Base-by-base conservation (phyloP, 129 eudicot genomes). In the Lonicera japonica region DNA sequence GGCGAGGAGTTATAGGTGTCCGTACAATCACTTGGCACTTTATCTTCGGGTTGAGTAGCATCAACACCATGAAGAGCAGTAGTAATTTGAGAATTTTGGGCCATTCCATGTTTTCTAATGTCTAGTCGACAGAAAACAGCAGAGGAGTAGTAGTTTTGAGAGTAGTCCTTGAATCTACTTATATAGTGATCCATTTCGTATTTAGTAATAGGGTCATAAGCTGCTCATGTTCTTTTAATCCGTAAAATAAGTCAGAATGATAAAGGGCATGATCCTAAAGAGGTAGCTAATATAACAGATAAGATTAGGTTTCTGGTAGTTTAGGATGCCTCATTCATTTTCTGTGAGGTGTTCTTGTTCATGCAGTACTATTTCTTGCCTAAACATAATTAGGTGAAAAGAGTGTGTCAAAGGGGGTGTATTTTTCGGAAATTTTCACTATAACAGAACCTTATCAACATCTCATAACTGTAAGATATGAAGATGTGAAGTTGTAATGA, bases 191-290 rank as follows among this genome's bases (percentile, higher is more conserved):
- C 29, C 40, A 47, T 47, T 56, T 54, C n/a, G 52, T 76, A 74
- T 72, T 71, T 63, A 71, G 25, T 43, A 70, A 73, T 73, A 39
- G 11, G 62, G 21, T 73, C 97, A 90, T 75, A 75, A 79, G 55
- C 76, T 80, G 80, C 56, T 57, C 83, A 84, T 83, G 90, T 74
- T 70, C 74, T 72, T 78, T 61, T 60, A 52, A 66, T 58, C 58
- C 16, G 56, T 71, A 21, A 52, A 61, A 61, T 22, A 72, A 59
- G 65, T 19, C 22, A 8, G 48, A 60, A 55, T 73, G 66, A 69
- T 13, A 68, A 43, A 67, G 59, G 72, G 60, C 75, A 53, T 61
- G 75, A 74, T 43, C 48, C 16, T 38, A 20, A 66, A 14, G 63
- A 60, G 69, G 71, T 73, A 38, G 61, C 25, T 48, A 14, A 43